These are phyloP conservation scores for Xylaria castorea DNA, from an alignment of 495 filamentous ascomycete species.

Conservation along the genomic window DNA sequence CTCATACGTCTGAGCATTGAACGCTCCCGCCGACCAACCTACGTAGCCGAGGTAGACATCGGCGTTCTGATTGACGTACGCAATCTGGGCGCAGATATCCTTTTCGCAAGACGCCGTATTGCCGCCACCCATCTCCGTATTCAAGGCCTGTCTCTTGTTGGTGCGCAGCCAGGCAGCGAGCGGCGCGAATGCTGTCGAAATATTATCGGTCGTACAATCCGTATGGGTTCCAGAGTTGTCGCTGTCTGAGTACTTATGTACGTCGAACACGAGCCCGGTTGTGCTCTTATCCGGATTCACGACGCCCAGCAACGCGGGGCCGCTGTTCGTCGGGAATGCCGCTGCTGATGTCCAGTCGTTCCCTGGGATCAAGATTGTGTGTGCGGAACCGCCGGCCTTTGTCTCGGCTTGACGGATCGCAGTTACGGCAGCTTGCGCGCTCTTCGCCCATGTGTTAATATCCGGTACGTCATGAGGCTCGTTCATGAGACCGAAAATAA, in stretches of 20 bases:
- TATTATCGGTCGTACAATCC: slow-evolving; percentile 57
- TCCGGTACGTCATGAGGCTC: slow-evolving; percentile 49
- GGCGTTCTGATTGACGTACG: slow-evolving; percentile 50
- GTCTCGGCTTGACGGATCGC: slow-evolving; percentile 56
- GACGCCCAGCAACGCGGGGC: slow-evolving; percentile 51
- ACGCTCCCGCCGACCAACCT: slow-evolving; percentile 61
- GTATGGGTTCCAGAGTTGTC: slow-evolving; percentile 61
- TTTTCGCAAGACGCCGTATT: slow-evolving; percentile 51
- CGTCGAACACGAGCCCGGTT: slow-evolving; percentile 61
- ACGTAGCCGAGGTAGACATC: slow-evolving; percentile 61
- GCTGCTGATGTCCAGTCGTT: slow-evolving; percentile 53
- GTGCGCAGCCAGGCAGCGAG: slow-evolving; percentile 54
- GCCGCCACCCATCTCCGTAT: slow-evolving; percentile 61
- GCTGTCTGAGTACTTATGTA: slow-evolving; percentile 60
- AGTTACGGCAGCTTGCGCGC: slow-evolving; percentile 60
- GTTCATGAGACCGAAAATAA: slow-evolving; percentile 65
- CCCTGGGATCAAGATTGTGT: slow-evolving; percentile 58
- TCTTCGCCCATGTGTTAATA: slow-evolving; percentile 57
- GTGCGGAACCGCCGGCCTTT: slow-evolving; percentile 47
- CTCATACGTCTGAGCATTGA: slow-evolving; percentile 44
- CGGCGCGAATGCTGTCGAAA: slow-evolving; percentile 51
- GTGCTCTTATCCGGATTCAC: slow-evolving; percentile 57
- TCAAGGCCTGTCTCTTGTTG: slow-evolving; percentile 57
- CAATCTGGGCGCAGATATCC: slow-evolving; percentile 46
- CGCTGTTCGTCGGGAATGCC: slow-evolving; percentile 53